phyloP scores from a whole-genome alignment of 169 alveolate genomes.

The Plasmodium malariae region DNA sequence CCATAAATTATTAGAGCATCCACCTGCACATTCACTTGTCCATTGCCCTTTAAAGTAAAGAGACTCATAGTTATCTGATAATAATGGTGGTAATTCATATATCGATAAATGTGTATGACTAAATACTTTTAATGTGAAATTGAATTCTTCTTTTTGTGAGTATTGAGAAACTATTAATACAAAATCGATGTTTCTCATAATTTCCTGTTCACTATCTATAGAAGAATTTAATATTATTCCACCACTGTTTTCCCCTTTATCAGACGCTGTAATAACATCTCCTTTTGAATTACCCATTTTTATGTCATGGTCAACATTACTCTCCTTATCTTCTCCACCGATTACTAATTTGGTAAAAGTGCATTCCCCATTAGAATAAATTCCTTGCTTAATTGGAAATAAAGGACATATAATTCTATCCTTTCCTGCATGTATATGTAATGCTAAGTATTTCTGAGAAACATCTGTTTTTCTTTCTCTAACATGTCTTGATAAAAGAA shows the following conservation, averaged over 20 bases:
- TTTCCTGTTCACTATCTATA: constrained; percentile 57
- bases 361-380: constrained; percentile 88
- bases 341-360: constrained; percentile 82
- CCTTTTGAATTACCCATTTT: constrained; percentile 9
- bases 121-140: constrained; percentile 79
- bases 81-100: constrained; percentile 78
- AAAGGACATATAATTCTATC: constrained; percentile 85
- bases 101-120: constrained; percentile 76
- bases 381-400: constrained; percentile 87
- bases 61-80: constrained; percentile 65
- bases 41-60: constrained; percentile 80
- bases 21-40: constrained; percentile 83
- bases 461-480: constrained; percentile 77
- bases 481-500: constrained; percentile 84
- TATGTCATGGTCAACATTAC: not conserved
- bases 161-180: constrained; percentile 80
- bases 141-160: constrained; percentile 81
- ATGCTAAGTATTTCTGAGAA: constrained; percentile 83
- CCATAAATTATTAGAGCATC: constrained; percentile 87
- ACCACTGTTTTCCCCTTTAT: constrained; percentile 30
- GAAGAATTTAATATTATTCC: too few species aligned
- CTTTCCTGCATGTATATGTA: constrained; percentile 81
- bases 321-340: constrained; percentile 73
- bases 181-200: constrained; percentile 70
- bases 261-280: constrained; percentile 24